phyloP scores from a whole-genome alignment of 78 protist species.

The Dictyostelium brefeldianum region DNA sequence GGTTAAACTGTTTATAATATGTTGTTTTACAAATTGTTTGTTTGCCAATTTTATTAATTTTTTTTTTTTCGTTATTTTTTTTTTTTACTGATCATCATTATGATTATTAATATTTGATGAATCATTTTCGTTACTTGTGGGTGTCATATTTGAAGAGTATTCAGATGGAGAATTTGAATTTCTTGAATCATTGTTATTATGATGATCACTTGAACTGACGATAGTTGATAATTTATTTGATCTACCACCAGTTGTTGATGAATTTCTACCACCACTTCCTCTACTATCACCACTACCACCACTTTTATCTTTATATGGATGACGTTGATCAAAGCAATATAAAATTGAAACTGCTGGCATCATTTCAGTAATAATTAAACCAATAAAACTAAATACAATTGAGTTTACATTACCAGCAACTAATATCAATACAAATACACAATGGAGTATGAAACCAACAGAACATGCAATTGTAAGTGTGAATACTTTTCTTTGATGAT shows the following conservation, averaged over 20 bases:
- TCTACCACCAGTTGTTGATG: not conserved
- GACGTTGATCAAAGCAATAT: conserved; percentile 4
- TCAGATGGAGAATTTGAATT: not conserved
- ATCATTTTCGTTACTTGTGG: not conserved
- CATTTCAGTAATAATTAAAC: conserved; percentile 20
- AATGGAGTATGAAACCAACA: conserved; percentile 15
- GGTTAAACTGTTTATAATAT: too few relatives aligned
- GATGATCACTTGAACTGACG: not conserved
- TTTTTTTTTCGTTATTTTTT: too few relatives aligned
- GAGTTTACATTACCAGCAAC: not conserved
- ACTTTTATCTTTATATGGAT: not conserved
- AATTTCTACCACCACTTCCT: not conserved
- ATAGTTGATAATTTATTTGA: not conserved
- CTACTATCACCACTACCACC: not conserved
- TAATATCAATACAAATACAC: not conserved
- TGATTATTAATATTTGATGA: too few relatives aligned
- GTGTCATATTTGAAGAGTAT: not conserved
- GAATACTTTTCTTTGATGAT: not conserved
- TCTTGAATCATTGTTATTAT: not conserved
- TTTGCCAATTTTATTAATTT: too few relatives aligned
- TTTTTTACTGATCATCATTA: too few relatives aligned
- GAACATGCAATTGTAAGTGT: not conserved
- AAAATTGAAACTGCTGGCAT: not conserved
- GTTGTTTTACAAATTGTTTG: too few relatives aligned
- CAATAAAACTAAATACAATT: not conserved